Evolutionary conservation across 345 rosid genomes (phyloP).

Genomic region (Dovyalis caffra): DNA sequence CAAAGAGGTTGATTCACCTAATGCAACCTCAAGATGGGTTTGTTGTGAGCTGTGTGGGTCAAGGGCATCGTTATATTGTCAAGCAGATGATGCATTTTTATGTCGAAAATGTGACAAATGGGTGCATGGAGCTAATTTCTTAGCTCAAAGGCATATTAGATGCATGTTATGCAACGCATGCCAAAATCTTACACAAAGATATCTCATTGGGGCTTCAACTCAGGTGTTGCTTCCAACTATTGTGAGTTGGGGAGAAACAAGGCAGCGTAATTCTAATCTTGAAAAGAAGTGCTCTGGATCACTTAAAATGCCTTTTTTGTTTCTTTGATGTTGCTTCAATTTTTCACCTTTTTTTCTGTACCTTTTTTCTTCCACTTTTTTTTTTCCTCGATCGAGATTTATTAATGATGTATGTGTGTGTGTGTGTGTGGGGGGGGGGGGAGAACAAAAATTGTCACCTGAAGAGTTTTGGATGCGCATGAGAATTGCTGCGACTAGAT

Average conservation of each 20-base stretch:
- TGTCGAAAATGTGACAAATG: conserved; percentile 65
- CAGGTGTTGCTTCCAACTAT: conserved; percentile 41
- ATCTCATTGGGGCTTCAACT: conserved; percentile 48
- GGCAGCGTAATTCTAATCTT: conserved; percentile 22
- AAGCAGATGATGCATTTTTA: conserved; percentile 73
- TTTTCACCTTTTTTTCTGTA: conserved; percentile 2
- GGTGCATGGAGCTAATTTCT: conserved; percentile 82
- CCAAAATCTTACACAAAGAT: conserved; percentile 56
- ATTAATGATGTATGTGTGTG: no score
- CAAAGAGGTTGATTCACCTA: conserved; percentile 10
- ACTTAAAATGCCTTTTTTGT: conserved; percentile 46
- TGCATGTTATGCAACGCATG: conserved; percentile 67
- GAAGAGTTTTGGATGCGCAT: neutral
- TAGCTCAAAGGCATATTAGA: conserved; percentile 72
- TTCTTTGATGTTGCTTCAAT: conserved; percentile 43
- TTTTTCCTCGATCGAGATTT: neutral
- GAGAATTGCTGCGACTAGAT: neutral
- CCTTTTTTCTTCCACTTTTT: neutral
- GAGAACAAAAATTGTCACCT: neutral
- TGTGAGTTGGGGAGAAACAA: conserved; percentile 27
- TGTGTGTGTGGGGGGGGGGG: no score
- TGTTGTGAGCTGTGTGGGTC: conserved; percentile 66
- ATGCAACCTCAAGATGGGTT: conserved; percentile 18
- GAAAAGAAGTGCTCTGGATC: conserved; percentile 22
- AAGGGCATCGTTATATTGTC: conserved; percentile 63